Conservation (phyloP, 768 basidiomycete genomes). For the Xerocomellus chrysenteron region DNA sequence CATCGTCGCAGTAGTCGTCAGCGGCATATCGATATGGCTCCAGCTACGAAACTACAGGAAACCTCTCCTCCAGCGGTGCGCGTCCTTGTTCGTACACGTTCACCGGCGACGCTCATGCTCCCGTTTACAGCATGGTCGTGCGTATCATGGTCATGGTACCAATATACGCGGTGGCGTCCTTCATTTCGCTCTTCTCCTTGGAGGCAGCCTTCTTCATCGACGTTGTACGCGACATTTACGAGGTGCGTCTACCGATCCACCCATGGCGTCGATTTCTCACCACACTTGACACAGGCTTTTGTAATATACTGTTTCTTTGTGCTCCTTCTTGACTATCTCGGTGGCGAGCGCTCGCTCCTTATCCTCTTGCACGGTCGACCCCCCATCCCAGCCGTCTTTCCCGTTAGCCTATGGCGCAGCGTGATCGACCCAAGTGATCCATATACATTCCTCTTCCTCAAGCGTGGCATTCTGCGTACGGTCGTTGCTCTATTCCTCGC, state of each 20-base stretch:
- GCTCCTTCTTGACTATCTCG: conserved; percentile 78
- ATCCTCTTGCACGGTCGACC: conserved; percentile 90
- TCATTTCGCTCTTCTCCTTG: conserved; percentile 91
- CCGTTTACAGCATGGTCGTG: conserved; percentile 68
- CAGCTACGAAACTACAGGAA: conserved; percentile 88
- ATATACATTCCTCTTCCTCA: conserved; percentile 89
- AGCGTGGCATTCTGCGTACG: conserved; percentile 90
- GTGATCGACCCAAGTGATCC: conserved; percentile 96
- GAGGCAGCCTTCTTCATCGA: conserved; percentile 97
- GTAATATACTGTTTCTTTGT: conserved; percentile 93
- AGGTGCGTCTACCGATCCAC: conserved; percentile 51
- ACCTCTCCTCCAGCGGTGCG: conserved; percentile 73
- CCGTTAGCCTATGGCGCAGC: conserved; percentile 74
- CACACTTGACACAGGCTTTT: conserved; percentile 58
- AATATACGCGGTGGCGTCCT: conserved; percentile 84
- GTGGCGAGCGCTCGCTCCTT: conserved; percentile 90
- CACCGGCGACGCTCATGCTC: conserved; percentile 5
- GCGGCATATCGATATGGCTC: conserved; percentile 70
- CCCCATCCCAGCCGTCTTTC: conserved; percentile 85
- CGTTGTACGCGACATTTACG: conserved; percentile 91
- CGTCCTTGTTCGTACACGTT: background rate
- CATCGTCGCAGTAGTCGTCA: conserved; percentile 67
- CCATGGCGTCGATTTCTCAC: background rate
- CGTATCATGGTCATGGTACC: conserved; percentile 98
- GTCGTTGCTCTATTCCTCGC: conserved; percentile 11